Percentiles rank a stretch among this genome's conserved stretches.
Conservation (phyloP, 306 rosid species). For the Pueraria montana region DNA sequence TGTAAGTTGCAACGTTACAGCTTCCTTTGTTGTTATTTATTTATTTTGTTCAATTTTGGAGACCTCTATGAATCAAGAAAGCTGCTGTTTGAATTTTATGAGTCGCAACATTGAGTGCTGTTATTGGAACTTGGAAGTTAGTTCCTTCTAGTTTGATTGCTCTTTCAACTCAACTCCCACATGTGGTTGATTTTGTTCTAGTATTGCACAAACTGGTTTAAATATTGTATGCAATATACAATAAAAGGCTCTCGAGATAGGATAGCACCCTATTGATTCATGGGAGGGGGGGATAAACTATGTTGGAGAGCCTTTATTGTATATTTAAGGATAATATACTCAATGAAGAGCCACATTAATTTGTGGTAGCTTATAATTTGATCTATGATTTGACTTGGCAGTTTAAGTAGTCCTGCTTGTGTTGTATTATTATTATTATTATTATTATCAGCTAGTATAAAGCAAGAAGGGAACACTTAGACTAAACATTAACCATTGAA, state of each 20-base stretch:
- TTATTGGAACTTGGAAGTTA: background rate
- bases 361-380: too few species aligned
- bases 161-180: background rate
- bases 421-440: too few species aligned
- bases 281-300: background rate
- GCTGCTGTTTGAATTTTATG: background rate
- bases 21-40: background rate
- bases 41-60: slow-evolving; percentile 28
- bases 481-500: too few species aligned
- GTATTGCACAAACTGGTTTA: too few species aligned
- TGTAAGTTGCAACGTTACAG: background rate
- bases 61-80: background rate
- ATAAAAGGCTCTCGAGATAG: too few species aligned
- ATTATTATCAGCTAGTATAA: too few species aligned
- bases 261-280: too few species aligned
- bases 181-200: too few species aligned
- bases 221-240: too few species aligned
- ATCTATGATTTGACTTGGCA: background rate
- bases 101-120: slow-evolving; percentile 6
- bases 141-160: background rate
- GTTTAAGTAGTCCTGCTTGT: background rate
- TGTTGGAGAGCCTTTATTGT: too few species aligned
- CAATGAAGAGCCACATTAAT: background rate
- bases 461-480: too few species aligned
- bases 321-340: background rate